Base-by-base conservation (phyloP, 2,329 filamentous ascomycete genomes). In the Sphaerulina musiva region DNA sequence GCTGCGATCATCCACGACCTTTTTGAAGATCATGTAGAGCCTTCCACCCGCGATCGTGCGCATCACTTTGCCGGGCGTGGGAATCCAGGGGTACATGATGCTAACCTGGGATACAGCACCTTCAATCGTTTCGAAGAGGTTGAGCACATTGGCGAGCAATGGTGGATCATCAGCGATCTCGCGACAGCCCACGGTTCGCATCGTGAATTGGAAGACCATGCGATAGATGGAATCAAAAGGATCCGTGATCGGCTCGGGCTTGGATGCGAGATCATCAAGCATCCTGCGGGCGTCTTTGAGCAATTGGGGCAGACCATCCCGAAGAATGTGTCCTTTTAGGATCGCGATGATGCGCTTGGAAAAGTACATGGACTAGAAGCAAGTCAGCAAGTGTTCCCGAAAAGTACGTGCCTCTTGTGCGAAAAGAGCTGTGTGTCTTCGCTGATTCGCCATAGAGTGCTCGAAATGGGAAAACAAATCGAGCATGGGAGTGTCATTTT, bases 121-220 rank as follows among this genome's bases (percentile, higher is more conserved):
- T 48, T 81, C 79, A 41, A 82, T 73, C 29, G 64, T 64, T 52
- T 77, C 73, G 55, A 77, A 82, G 9, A 73, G 66, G 11, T 64
- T 54, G 11, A 81, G 68, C 2, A 73, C 74, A 38, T 71, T 66
- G n/a, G 65, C 66, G 2, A 79, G 60, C 17, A 78, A 62, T 5
- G 57, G 58, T 0, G 72, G 70, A 47, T 78, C 69, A 2, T 78
- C 70, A 11, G 78, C 79, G 26, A 83, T 74, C 41, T 83, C 80
- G 32, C 75, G 69, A 48, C 73, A 73, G 6, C 77, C 80, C 1
- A 82, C 71, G 4, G 74, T 78, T 10, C 80, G 74, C 69, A 82
- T 80, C 3, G 78, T 82, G n/a, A 83, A 71, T 61, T 76, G 73
- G 65, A 78, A 83, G 1, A 82, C 72, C 51, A 80, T 69, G 5